Evolutionary conservation across 352 stramenopile genomes (phyloP).

Genomic region (Aphanomyces invadans): DNA sequence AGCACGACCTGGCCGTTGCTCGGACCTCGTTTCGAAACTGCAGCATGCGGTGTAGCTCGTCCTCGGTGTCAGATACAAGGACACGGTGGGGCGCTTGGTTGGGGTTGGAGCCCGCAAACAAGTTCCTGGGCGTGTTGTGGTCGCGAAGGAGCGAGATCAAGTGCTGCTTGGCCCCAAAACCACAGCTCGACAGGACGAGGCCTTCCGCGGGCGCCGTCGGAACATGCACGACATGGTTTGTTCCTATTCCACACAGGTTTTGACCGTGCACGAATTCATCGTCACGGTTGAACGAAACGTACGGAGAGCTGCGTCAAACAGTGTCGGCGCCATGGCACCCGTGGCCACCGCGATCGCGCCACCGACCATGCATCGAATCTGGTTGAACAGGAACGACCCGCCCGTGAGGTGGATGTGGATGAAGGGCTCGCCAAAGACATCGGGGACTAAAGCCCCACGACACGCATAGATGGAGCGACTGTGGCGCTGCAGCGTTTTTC

Average conservation of each 20-base stretch:
- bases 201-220: constrained; percentile 83
- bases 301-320: background rate
- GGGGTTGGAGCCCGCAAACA: constrained; percentile 42
- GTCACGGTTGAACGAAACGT: background rate
- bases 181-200: constrained; percentile 74
- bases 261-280: background rate
- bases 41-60: constrained; percentile 49
- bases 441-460: constrained; percentile 44
- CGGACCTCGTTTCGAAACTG: constrained; percentile 55
- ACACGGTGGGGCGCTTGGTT: constrained; percentile 45
- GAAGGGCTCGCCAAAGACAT: constrained; percentile 54
- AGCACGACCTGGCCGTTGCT: too few relatives aligned
- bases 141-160: constrained; percentile 66
- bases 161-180: constrained; percentile 74
- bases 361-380: constrained; percentile 89
- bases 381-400: constrained; percentile 81
- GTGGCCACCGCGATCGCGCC: constrained; percentile 74
- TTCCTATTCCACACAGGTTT: constrained; percentile 35
- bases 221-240: constrained; percentile 72
- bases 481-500: constrained; percentile 56
- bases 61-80: constrained; percentile 38
- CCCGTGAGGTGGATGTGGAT: constrained; percentile 74
- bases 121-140: constrained; percentile 38
- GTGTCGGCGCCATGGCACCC: constrained; percentile 44
- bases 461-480: constrained; percentile 74